These are phyloP conservation scores for Emmonsia crescens DNA, from an alignment of 2,329 filamentous ascomycete genomes.

Conservation along the genomic window DNA sequence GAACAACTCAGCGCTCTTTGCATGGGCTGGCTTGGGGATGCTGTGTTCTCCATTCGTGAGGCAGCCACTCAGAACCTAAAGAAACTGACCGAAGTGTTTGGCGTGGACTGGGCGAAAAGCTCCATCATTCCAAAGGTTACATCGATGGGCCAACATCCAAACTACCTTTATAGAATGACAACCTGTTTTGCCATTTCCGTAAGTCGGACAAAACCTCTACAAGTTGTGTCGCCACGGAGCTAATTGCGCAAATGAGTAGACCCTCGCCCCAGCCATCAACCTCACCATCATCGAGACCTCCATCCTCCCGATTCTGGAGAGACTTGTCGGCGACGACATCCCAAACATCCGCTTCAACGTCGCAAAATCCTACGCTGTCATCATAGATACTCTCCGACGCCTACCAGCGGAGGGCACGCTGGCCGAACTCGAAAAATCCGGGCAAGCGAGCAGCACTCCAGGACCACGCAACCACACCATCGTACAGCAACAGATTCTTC, in stretches of 20 bases:
- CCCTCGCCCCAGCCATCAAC: conserved; percentile 82
- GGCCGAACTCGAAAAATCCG: conserved; percentile 71
- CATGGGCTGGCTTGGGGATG: conserved; percentile 98
- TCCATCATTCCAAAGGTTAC: conserved; percentile 98
- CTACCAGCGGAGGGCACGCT: conserved; percentile 83
- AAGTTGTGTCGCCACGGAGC: background rate
- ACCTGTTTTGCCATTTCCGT: conserved; percentile 99
- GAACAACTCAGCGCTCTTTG: conserved; percentile 91
- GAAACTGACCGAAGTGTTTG: conserved; percentile 97
- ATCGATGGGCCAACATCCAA: conserved; percentile 94
- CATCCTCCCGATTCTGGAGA: conserved; percentile 91
- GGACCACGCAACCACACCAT: conserved; percentile 66
- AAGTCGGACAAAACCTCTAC: conserved; percentile 35
- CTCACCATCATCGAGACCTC: conserved; percentile 86
- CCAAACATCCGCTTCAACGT: conserved; percentile 99
- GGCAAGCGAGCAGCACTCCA: conserved; percentile 36
- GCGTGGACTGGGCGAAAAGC: conserved; percentile 92
- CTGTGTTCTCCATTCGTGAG: conserved; percentile 96
- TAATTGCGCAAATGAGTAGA: conserved; percentile 44
- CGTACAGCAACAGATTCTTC: conserved; percentile 76
- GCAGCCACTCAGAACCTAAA: conserved; percentile 95
- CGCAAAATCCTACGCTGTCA: conserved; percentile 86
- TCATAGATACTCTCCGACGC: conserved; percentile 85
- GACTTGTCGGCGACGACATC: conserved; percentile 86
- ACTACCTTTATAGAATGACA: conserved; percentile 99